These are phyloP conservation scores for Sordaria brevicollis DNA, from an alignment of 495 filamentous ascomycete species.

Conservation along the genomic window DNA sequence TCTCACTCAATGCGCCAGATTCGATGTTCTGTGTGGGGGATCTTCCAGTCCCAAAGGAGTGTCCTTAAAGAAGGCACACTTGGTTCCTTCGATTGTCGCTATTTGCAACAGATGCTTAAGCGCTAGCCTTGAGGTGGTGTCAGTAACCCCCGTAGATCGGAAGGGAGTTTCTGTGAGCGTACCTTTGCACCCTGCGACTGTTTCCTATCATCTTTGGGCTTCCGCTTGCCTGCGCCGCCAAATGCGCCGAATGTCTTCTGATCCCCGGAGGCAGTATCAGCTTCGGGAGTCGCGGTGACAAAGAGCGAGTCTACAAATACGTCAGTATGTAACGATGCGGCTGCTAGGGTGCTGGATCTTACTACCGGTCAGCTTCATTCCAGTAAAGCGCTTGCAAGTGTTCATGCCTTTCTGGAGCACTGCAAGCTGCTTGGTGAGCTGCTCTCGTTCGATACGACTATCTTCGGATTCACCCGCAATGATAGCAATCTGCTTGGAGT, in stretches of 20 bases:
- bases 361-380: slow-evolving; percentile 10
- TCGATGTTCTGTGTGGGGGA: neutral
- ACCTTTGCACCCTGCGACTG: neutral
- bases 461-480: slow-evolving; percentile 49
- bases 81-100: neutral
- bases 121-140: neutral
- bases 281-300: neutral
- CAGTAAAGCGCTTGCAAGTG: slow-evolving; percentile 39
- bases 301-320: neutral
- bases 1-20: neutral
- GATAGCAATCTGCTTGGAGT: slow-evolving; percentile 27
- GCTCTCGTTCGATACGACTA: slow-evolving; percentile 34
- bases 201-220: neutral
- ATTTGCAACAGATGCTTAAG: neutral
- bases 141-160: neutral
- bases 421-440: slow-evolving; percentile 39
- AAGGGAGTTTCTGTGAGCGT: neutral
- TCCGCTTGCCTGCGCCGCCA: neutral
- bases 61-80: neutral
- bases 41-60: neutral
- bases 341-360: neutral
- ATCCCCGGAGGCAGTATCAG: neutral
- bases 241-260: neutral
- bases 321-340: slow-evolving; percentile 6
- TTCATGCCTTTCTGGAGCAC: slow-evolving; percentile 39